These are phyloP conservation scores for Nigrospora oryzae DNA, from an alignment of 2,329 filamentous ascomycete genomes.

Conservation along the genomic window DNA sequence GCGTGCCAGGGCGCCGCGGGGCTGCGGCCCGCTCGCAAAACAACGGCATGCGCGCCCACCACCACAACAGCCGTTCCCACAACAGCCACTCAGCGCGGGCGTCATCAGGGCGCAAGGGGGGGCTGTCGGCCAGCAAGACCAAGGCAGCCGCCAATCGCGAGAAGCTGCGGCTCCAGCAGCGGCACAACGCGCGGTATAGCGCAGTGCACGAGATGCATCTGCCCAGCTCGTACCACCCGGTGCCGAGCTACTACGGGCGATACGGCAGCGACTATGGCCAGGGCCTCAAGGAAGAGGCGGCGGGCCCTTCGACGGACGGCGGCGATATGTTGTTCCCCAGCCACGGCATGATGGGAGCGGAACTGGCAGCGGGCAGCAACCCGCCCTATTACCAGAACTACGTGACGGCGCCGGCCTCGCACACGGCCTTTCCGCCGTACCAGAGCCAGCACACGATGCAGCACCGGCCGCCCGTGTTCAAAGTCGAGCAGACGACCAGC, in stretches of 20 bases:
- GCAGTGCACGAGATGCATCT: neutral
- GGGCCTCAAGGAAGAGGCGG: too few species aligned
- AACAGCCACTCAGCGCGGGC: conserved; percentile 10
- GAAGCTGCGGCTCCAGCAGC: neutral
- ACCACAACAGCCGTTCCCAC: neutral
- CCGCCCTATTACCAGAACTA: neutral
- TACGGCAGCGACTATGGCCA: neutral
- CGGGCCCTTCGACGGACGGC: too few species aligned
- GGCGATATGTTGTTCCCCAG: too few species aligned
- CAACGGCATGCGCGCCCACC: conserved; percentile 1
- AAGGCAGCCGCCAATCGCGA: conserved; percentile 9
- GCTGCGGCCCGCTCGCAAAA: conserved; percentile 2
- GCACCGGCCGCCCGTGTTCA: neutral
- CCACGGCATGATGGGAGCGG: too few species aligned
- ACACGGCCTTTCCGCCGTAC: neutral
- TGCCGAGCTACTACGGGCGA: neutral
- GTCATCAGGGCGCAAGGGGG: conserved; percentile 17
- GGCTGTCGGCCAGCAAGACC: conserved; percentile 13
- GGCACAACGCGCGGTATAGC: neutral
- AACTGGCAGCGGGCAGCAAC: too few species aligned
- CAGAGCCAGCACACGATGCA: neutral
- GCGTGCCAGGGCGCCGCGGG: conserved; percentile 18
- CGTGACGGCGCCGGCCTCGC: neutral
- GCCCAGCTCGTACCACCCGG: neutral
- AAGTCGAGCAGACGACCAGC: conserved; percentile 1